These are phyloP conservation scores for Pinus tabuliformis DNA, from an alignment of 75 land plant genomes.

Conservation along the genomic window DNA sequence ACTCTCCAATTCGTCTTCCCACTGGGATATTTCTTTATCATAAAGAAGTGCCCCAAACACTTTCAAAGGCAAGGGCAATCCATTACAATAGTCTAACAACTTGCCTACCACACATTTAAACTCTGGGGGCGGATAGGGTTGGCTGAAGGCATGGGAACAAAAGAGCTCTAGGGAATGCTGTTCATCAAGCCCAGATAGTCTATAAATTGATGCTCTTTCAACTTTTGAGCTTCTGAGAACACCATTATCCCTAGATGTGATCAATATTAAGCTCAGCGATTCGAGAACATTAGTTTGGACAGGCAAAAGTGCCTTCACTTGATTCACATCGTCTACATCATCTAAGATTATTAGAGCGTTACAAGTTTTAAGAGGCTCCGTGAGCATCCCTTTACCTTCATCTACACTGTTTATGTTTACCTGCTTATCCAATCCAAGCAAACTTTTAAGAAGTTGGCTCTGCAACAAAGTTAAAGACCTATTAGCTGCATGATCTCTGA, in stretches of 20 bases:
- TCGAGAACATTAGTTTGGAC: not conserved
- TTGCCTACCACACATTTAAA: not conserved
- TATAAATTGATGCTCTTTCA: not conserved
- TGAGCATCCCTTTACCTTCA: not conserved
- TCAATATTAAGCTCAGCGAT: not conserved
- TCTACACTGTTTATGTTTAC: not conserved
- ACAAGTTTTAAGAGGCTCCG: not conserved
- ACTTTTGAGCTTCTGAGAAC: not conserved
- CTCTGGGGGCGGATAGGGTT: not conserved
- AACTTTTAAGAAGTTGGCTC: no score
- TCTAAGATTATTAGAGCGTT: not conserved
- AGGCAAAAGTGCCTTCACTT: not conserved
- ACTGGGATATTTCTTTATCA: not conserved
- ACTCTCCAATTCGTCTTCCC: not conserved
- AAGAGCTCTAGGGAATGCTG: not conserved
- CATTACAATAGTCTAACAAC: not conserved
- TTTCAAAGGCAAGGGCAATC: not conserved
- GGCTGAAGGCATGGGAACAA: not conserved
- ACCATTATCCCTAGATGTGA: not conserved
- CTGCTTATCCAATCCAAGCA: no score
- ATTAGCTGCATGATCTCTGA: no score
- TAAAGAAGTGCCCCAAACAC: not conserved
- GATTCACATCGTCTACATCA: not conserved
- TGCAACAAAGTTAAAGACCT: no score
- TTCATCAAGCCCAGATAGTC: not conserved